Conservation (phyloP, 257 asterid genomes). For the Solanum ossicruentum region DNA sequence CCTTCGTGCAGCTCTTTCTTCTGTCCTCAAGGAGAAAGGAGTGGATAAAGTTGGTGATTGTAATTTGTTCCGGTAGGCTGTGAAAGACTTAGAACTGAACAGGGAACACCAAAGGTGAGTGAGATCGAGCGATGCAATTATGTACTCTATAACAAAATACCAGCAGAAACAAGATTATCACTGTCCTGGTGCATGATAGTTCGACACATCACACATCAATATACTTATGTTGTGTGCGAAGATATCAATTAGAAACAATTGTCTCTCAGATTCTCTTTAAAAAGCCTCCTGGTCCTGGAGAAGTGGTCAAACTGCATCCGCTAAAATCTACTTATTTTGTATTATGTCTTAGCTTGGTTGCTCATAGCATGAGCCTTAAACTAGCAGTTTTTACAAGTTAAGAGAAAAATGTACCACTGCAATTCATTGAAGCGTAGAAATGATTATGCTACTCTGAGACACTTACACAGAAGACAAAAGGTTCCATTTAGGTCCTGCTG, state of each 20-base stretch:
- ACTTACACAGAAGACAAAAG: conserved; percentile 71
- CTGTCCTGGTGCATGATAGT: neutral
- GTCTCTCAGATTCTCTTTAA: neutral
- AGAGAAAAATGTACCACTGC: neutral
- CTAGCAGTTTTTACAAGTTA: neutral
- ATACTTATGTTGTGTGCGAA: neutral
- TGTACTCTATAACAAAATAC: neutral
- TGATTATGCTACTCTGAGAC: neutral
- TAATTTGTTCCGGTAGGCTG: conserved; percentile 53
- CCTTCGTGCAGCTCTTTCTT: conserved; percentile 81
- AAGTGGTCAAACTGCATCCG: neutral
- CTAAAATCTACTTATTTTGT: neutral
- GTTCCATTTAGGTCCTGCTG: conserved; percentile 61
- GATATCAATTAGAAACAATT: neutral
- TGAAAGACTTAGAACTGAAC: conserved; percentile 48
- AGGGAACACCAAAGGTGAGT: neutral
- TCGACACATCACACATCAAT: neutral
- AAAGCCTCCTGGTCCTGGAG: neutral
- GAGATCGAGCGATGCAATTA: neutral
- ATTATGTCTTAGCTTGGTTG: neutral
- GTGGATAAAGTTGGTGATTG: conserved; percentile 60
- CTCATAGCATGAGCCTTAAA: neutral
- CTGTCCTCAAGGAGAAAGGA: conserved; percentile 65
- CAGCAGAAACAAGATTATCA: neutral
- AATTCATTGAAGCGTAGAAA: neutral